Percentiles rank a stretch among this genome's conserved stretches.
These are phyloP conservation scores for Rhodotorula paludigena DNA, from an alignment of 768 basidiomycete species.

Conservation along the genomic window DNA sequence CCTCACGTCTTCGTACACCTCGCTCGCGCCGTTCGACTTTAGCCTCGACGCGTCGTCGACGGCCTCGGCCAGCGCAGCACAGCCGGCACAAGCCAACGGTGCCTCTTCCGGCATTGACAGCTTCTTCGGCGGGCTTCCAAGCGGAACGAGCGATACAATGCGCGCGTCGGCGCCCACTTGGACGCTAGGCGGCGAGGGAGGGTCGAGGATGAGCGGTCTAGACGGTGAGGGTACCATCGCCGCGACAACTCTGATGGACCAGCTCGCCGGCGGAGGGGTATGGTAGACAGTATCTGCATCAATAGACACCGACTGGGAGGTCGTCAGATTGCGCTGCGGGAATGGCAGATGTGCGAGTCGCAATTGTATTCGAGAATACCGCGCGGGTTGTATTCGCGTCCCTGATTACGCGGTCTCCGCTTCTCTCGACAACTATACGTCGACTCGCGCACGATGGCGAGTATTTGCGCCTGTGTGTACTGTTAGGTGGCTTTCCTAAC, in stretches of 20 bases:
- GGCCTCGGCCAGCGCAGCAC: too few relatives aligned
- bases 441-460: neutral
- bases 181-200: too few relatives aligned
- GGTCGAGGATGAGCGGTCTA: too few relatives aligned
- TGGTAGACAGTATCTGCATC: slow-evolving; percentile 10
- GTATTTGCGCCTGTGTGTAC: neutral
- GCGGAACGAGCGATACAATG: too few relatives aligned
- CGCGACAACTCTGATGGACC: slow-evolving; percentile 17
- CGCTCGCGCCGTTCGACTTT: neutral
- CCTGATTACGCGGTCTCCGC: neutral
- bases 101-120: too few relatives aligned
- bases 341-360: neutral
- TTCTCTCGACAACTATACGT: neutral
- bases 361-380: neutral
- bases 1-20: neutral
- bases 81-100: too few relatives aligned
- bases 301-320: too few relatives aligned
- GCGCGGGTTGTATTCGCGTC: neutral
- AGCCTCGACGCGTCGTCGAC: neutral
- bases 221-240: slow-evolving; percentile 3
- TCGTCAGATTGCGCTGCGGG: too few relatives aligned
- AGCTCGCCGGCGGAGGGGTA: slow-evolving; percentile 10
- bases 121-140: too few relatives aligned
- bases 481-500: too few relatives aligned
- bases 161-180: too few relatives aligned